Evolutionary conservation across 176 grass and related monocot species (phyloP).

Genomic region (Areca catechu): DNA sequence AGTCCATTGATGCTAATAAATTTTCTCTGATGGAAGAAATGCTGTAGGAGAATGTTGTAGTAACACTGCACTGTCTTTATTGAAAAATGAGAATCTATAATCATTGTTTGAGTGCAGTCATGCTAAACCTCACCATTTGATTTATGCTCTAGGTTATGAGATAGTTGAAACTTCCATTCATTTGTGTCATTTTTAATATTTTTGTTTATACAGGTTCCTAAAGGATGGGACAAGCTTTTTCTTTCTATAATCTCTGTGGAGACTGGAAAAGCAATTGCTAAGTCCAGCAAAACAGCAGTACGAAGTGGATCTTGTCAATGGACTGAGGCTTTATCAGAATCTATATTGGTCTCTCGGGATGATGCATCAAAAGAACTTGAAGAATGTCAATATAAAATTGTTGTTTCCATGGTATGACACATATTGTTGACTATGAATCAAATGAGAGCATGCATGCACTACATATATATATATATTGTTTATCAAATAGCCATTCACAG

Average conservation of each 20-base stretch:
- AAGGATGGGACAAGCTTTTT: slow-evolving; percentile 80
- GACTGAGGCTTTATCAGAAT: slow-evolving; percentile 58
- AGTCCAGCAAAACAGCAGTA: slow-evolving; percentile 56
- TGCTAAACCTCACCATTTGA: too few relatives aligned
- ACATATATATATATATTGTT: too few relatives aligned
- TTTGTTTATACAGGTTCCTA: slow-evolving; percentile 63
- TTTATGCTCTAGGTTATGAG: too few relatives aligned
- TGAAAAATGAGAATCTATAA: too few relatives aligned
- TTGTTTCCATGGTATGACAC: slow-evolving; percentile 59
- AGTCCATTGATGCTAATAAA: too few relatives aligned
- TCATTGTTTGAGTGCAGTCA: too few relatives aligned
- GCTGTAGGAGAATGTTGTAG: too few relatives aligned
- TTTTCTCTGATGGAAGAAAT: too few relatives aligned
- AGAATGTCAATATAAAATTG: slow-evolving; percentile 73
- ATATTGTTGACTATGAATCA: too few relatives aligned
- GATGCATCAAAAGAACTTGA: slow-evolving; percentile 49
- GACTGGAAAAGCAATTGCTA: slow-evolving; percentile 74
- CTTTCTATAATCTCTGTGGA: slow-evolving; percentile 53
- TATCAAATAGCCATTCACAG: not conserved
- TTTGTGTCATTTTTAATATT: not conserved
- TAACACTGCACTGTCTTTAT: too few relatives aligned
- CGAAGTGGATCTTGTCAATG: slow-evolving; percentile 67
- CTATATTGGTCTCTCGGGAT: slow-evolving; percentile 74
- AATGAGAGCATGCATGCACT: too few relatives aligned
- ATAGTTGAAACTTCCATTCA: too few relatives aligned